These are phyloP conservation scores for Byssothecium circinans DNA, from an alignment of 2,329 filamentous ascomycete species.

Conservation along the genomic window DNA sequence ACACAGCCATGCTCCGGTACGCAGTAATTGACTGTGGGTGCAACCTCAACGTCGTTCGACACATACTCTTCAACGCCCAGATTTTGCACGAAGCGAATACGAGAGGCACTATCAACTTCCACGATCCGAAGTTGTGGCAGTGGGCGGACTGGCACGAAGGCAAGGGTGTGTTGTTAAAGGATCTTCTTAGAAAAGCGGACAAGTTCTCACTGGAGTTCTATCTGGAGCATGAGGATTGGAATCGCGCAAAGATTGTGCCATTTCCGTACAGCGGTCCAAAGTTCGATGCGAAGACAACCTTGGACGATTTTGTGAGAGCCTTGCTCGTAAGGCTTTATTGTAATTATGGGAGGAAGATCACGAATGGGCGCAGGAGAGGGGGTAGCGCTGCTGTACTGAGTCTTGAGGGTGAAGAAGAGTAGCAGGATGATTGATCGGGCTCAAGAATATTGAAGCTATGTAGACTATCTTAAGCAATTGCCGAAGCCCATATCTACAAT, in stretches of 20 bases:
- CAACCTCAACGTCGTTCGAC: constrained; percentile 31
- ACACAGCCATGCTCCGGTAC: constrained; percentile 30
- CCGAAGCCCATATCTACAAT: no score
- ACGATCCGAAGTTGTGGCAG: constrained; percentile 37
- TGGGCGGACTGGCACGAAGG: constrained; percentile 36
- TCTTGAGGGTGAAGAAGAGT: background rate
- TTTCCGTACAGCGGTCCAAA: constrained; percentile 40
- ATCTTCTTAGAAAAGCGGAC: constrained; percentile 35
- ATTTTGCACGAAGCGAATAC: constrained; percentile 23
- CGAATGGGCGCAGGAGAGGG: constrained; percentile 14
- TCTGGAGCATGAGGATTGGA: constrained; percentile 32
- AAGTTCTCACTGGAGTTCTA: constrained; percentile 40
- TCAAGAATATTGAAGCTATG: background rate
- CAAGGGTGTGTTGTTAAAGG: constrained; percentile 30
- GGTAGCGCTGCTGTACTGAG: background rate
- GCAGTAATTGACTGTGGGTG: constrained; percentile 36
- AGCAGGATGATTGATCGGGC: background rate
- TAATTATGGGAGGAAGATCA: constrained; percentile 39
- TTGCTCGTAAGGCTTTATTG: constrained; percentile 34
- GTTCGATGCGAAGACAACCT: constrained; percentile 32
- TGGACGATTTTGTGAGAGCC: constrained; percentile 29
- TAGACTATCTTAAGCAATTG: no score
- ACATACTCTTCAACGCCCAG: constrained; percentile 40
- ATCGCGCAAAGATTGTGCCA: constrained; percentile 26
- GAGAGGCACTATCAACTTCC: constrained; percentile 30